These are phyloP conservation scores for Tripidium arundinaceum DNA, from an alignment of 202 grass and related monocot genomes.

Conservation along the genomic window DNA sequence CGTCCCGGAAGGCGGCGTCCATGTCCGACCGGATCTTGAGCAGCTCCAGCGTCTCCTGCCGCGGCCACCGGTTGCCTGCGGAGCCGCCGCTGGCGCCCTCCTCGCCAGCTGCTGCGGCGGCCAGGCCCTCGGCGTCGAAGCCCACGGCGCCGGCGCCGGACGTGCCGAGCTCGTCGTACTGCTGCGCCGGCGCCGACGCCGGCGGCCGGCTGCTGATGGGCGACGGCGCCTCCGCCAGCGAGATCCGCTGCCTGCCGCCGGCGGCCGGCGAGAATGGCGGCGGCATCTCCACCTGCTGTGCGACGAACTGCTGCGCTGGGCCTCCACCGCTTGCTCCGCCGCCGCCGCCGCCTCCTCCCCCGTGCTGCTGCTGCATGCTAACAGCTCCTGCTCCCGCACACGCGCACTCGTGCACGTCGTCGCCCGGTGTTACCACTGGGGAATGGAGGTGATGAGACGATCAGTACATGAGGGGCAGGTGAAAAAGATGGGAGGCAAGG, in stretches of 20 bases:
- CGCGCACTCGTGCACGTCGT: slow-evolving; percentile 36
- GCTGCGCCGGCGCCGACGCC: slow-evolving; percentile 22
- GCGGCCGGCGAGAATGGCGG: slow-evolving; percentile 48
- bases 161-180: slow-evolving; percentile 50
- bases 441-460: slow-evolving; percentile 60
- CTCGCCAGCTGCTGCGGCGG: slow-evolving; percentile 48
- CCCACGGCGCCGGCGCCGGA: slow-evolving; percentile 11
- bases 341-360: slow-evolving; percentile 27
- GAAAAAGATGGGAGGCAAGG: slow-evolving; percentile 68
- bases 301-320: slow-evolving; percentile 37
- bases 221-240: slow-evolving; percentile 63
- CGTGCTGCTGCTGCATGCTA: slow-evolving; percentile 66
- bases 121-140: slow-evolving; percentile 58
- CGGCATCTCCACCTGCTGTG: slow-evolving; percentile 45
- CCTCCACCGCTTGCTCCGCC: slow-evolving; percentile 29
- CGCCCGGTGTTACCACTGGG: slow-evolving; percentile 34
- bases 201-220: slow-evolving; percentile 85
- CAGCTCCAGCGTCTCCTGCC: slow-evolving; percentile 90
- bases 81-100: slow-evolving; percentile 58
- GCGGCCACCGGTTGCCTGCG: slow-evolving; percentile 72
- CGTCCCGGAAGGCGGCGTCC: slow-evolving; percentile 84
- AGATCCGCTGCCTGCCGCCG: slow-evolving; percentile 31
- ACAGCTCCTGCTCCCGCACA: slow-evolving; percentile 28
- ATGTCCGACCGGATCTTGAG: slow-evolving; percentile 98
- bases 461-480: slow-evolving; percentile 81